Base-by-base conservation (phyloP, 805 yeast species). In the Candida tallmaniae region DNA sequence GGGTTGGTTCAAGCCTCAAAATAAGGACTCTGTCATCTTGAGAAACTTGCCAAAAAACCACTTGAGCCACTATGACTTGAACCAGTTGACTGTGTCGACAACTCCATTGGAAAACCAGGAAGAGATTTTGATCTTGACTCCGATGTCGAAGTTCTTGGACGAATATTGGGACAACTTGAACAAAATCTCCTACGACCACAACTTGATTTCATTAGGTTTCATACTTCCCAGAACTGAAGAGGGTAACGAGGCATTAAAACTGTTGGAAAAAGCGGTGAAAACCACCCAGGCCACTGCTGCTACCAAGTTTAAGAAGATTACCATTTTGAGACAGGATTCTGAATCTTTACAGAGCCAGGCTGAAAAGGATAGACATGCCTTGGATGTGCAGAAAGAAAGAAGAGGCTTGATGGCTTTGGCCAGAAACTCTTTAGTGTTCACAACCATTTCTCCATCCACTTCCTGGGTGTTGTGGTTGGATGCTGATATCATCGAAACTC, bases 401-500 rank as follows among this genome's bases (percentile, higher is more conserved):
- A 77, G 98, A 47, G 59, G 83, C 4, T 78, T 80, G 51, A 90
- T 93, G 97, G 95, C 97, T 2, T 66, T 87, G 45, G 96, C 97
- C 3, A 73, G 98, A 56, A 93, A 93, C 66, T 88, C 96, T 25
- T 66, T 93, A 38, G 69, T 93, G 31, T 87, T 88, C 62, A 83
- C 97, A 7, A 78, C 97, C 1, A 65, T 93, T 30, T 83, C 88
- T 3, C 95, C 97, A 14, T 76, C 83, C 47, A 88, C 95, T 2
- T 78, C 94, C 15, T 93, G 98, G 98, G 83, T 90, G 13, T 65
- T 93, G 33, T 93, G 99, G 99, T 67, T 93, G 46, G 99, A 93
- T 60, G 81, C 95, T 2, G 99, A 93, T 60, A 81, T 93, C 28
- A 74, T 89, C 22, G 99, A 93, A 60, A 76, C 96, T 4, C 95